Evolutionary conservation across 495 filamentous ascomycete genomes (phyloP), one percentile per base, ranked within the genome.

Genomic region (Aspergillus incahuasiensis): DNA sequence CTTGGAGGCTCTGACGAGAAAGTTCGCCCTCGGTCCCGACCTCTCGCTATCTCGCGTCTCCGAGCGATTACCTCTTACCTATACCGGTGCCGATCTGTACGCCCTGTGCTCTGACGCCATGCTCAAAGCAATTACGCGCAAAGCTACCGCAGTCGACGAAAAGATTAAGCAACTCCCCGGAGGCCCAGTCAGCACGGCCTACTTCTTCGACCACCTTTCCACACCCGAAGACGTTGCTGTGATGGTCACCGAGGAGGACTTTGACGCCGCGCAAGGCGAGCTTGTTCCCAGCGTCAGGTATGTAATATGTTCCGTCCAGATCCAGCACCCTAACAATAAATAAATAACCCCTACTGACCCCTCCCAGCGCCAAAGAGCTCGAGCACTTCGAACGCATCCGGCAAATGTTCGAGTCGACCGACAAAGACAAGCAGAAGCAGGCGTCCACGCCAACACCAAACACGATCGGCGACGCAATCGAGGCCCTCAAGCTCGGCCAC

Each of bases 21-120:
- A 97, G 68, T 98, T 98, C 68, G 86, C 86, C 18, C 84, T 97
- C 48, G 72, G 86, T 60, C 87, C 88, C 0, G 73, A 82, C 9
- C 74, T 96, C 38, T 92, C 90, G 6, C 83, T 98, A 1, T 69
- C 74, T 7, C 73, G 80, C 3, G 82, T 97, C 21, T 86, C 94
- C 6, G 82, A 90, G 30, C 76, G 75, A 4, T 79, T 98, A 12
- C 95, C 95, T 22, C 90, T 97, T 70, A 98, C 94, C 5, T 98
- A 96, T 69, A 97, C 94, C 0, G 94, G 94, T 62, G 94, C 94
- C 41, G 94, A 98, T 70, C 82, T 98, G 60, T 98, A 98, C 68
- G 94, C 94, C 1, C 79, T 98, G 39, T 96, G 92, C 73, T 96
- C 91, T 13, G 94, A 98, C 71, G 89, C 94, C 34, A 97, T 98